Conservation (phyloP, 495 filamentous ascomycete species). For the Tuber aestivum region DNA sequence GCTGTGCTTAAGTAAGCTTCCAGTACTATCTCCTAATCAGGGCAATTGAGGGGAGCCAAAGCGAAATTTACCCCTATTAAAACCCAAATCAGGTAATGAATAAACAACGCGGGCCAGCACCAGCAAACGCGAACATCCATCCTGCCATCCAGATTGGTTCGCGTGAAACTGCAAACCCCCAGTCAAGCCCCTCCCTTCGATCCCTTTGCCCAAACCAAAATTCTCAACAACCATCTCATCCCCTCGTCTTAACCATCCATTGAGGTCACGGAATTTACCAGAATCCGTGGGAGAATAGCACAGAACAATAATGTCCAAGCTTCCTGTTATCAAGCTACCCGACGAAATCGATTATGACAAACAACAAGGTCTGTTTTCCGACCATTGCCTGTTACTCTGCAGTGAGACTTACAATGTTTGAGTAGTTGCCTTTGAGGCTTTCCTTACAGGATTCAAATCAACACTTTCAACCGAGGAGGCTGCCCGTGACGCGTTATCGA, state of each 20-base stretch:
- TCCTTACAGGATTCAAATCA: slow-evolving; percentile 81
- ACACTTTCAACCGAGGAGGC: slow-evolving; percentile 65
- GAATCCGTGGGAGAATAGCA: background rate
- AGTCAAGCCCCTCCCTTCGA: slow-evolving; percentile 12
- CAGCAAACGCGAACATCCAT: slow-evolving; percentile 2
- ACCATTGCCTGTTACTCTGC: background rate
- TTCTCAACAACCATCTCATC: background rate
- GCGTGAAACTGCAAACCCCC: background rate
- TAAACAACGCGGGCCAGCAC: background rate
- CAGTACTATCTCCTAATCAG: background rate
- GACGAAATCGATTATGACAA: slow-evolving; percentile 64
- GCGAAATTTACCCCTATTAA: slow-evolving; percentile 6
- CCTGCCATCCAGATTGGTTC: background rate
- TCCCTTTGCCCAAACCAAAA: slow-evolving; percentile 3
- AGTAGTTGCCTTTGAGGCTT: slow-evolving; percentile 75
- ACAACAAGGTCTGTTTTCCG: slow-evolving; percentile 60
- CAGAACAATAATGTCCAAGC: slow-evolving; percentile 27
- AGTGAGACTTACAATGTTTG: slow-evolving; percentile 17
- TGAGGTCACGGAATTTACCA: slow-evolving; percentile 3
- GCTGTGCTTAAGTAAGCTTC: background rate
- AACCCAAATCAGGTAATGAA: background rate
- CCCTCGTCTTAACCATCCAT: background rate
- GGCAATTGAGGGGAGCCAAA: background rate
- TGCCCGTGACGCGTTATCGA: slow-evolving; percentile 66
- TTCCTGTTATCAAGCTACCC: slow-evolving; percentile 36